Evolutionary conservation across 2,329 filamentous ascomycete genomes (phyloP).

Genomic region (Trichophyton verrucosum): DNA sequence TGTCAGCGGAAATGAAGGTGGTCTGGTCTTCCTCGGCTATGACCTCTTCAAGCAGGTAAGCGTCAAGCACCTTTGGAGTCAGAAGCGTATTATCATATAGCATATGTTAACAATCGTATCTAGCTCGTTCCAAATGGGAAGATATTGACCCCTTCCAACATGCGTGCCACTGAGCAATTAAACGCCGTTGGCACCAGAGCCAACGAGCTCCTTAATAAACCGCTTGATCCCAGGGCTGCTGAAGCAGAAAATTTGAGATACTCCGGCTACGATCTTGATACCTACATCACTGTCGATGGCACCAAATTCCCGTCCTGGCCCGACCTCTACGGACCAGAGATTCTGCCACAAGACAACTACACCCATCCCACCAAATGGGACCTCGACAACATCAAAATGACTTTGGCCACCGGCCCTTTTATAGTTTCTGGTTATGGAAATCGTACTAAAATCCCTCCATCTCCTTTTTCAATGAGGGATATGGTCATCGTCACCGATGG

Average conservation of each 20-base stretch:
- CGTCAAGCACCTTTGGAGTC: neutral
- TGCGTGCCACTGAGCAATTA: constrained; percentile 33
- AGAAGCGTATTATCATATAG: too few relatives aligned
- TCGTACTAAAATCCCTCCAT: constrained; percentile 16
- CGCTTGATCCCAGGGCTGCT: constrained; percentile 3
- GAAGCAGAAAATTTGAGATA: constrained; percentile 8
- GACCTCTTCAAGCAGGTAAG: constrained; percentile 39
- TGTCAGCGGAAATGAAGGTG: constrained; percentile 49
- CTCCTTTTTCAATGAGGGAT: constrained; percentile 22
- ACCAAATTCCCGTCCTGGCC: constrained; percentile 31
- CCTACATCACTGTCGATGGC: constrained; percentile 18
- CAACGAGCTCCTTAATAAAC: constrained; percentile 12
- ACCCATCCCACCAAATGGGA: constrained; percentile 20
- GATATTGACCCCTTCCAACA: constrained; percentile 36
- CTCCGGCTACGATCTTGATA: constrained; percentile 10
- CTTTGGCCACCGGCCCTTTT: constrained; percentile 16
- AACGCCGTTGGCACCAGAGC: constrained; percentile 25
- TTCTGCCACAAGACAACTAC: constrained; percentile 25
- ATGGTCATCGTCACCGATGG: constrained; percentile 41
- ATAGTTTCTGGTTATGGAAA: constrained; percentile 23
- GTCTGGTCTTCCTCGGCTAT: constrained; percentile 36
- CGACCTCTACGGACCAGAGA: constrained; percentile 15
- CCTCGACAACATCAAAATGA: constrained; percentile 17
- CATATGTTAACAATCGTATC: neutral
- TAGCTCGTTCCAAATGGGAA: constrained; percentile 37